Evolutionary conservation across 257 asterid species (phyloP), one percentile per base, ranked within the genome.

Genomic region (Solanum sparsipilum): DNA sequence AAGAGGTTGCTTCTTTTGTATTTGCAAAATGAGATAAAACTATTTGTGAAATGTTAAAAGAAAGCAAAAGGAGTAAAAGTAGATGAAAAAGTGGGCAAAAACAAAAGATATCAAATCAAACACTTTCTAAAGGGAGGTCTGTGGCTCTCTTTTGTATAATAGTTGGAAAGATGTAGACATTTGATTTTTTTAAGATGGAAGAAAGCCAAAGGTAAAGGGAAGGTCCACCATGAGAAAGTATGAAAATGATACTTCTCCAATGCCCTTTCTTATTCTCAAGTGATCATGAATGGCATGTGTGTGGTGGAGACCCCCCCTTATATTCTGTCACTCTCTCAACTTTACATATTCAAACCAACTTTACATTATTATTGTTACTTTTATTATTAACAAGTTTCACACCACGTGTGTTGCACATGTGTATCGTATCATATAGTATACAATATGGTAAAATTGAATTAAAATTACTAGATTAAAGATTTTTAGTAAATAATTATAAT

Each of bases 31-130:
- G 36, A 65, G 34, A 29, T 13, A 46, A 39, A 16, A 10, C 23
- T 18, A 68, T 79, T 27, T 27, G 39, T 46, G 58, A 81, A 81
- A 63, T 46, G 52, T 63, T 27, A 78, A 41, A 44, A 78, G 39
- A 81, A 84, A 75, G 70, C 39, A 56, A 76, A 21, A 72, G 81
- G 86, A 71, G 73, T 86, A 91, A 90, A 89, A 89, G 91, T 71
- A 25, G 87, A 87, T 84, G 92, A 91, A 89, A 92, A 93, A 92
- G 90, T 36, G 87, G 88, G 90, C 90, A 88, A 87, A 92, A 92
- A 94, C 92, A 91, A 94, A 87, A 70, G 84, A 88, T 70, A 90
- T 95, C 95, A 93, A 93, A 91, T 95, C 96, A 86, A 83, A 88
- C 89, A 87, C 91, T 94, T 93, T 94, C 93, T 93, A 56, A 63